phyloP scores from a whole-genome alignment of 805 yeast species.

The Kodamaea hsintzibuensis region DNA sequence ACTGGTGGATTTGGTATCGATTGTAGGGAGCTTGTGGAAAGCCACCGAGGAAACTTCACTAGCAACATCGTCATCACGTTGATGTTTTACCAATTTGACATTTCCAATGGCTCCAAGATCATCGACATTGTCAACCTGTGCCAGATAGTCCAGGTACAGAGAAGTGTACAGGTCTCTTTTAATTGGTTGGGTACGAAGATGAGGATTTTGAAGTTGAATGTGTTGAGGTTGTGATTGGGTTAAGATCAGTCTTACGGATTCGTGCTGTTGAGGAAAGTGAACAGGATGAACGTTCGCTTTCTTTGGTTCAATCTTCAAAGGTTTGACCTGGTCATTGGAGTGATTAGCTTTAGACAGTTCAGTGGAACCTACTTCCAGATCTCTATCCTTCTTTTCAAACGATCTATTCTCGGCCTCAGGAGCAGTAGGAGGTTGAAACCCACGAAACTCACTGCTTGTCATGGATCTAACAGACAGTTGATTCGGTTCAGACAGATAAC shows the following conservation, averaged over 20 bases:
- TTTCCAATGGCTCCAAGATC: constrained; percentile 14
- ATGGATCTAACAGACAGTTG: constrained; percentile 2
- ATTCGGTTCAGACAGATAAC: constrained; percentile 2
- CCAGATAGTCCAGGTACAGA: constrained; percentile 20
- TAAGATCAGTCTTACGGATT: background rate
- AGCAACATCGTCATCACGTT: constrained; percentile 10
- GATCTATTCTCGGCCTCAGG: background rate
- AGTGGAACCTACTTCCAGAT: background rate
- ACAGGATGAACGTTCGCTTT: background rate
- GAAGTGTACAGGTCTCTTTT: constrained; percentile 16
- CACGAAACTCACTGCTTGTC: constrained; percentile 10
- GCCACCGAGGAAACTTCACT: constrained; percentile 17
- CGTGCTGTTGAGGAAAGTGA: background rate
- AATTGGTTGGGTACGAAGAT: background rate
- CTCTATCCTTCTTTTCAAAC: background rate
- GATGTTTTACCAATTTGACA: constrained; percentile 7
- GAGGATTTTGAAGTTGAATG: background rate
- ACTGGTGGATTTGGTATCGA: constrained; percentile 10
- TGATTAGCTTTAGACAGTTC: background rate
- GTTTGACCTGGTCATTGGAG: background rate
- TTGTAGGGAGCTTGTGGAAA: constrained; percentile 23
- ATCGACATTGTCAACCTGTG: constrained; percentile 24
- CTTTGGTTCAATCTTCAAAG: background rate
- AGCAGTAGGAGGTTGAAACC: constrained; percentile 11
- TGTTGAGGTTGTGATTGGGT: background rate